Conservation (phyloP, 2,329 filamentous ascomycete genomes). For the Hymenoscyphus fructigenus region DNA sequence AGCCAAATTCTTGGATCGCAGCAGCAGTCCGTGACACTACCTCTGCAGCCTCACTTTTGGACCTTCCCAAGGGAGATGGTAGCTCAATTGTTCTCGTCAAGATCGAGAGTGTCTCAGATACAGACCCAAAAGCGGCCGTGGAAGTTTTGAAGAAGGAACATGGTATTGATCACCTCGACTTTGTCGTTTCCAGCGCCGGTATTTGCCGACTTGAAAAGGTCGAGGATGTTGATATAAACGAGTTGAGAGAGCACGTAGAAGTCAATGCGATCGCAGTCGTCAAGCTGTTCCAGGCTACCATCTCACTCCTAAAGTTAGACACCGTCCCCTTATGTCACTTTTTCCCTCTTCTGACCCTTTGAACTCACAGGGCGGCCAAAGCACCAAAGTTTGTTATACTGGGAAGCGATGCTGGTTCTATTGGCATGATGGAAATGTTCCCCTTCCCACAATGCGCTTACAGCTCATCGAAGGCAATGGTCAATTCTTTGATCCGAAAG, state of each 20-base stretch:
- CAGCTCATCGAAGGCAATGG: constrained; percentile 32
- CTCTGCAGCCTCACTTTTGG: neutral
- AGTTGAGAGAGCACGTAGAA: constrained; percentile 29
- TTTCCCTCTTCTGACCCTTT: too few relatives aligned
- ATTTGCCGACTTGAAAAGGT: constrained; percentile 19
- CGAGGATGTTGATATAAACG: constrained; percentile 14
- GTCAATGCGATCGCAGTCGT: constrained; percentile 36
- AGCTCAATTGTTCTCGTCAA: constrained; percentile 39
- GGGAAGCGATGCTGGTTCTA: constrained; percentile 26
- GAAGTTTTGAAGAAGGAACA: neutral
- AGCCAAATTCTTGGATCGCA: constrained; percentile 16
- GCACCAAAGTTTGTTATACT: constrained; percentile 37
- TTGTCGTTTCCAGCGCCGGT: constrained; percentile 41
- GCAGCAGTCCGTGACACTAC: constrained; percentile 10
- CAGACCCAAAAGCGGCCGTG: neutral
- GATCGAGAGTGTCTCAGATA: constrained; percentile 26
- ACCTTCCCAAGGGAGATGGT: neutral
- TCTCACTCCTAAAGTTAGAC: constrained; percentile 29
- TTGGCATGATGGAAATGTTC: constrained; percentile 6
- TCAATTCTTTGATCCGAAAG: constrained; percentile 35
- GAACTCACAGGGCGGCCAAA: constrained; percentile 24
- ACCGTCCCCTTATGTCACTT: too few relatives aligned
- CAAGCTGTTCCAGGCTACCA: constrained; percentile 36
- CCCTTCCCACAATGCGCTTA: constrained; percentile 30
- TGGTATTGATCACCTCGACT: constrained; percentile 32